Percentiles rank a stretch among this genome's conserved stretches.
These are phyloP conservation scores for Leishmania martiniquensis DNA, from an alignment of 208 protist genomes.

Conservation along the genomic window DNA sequence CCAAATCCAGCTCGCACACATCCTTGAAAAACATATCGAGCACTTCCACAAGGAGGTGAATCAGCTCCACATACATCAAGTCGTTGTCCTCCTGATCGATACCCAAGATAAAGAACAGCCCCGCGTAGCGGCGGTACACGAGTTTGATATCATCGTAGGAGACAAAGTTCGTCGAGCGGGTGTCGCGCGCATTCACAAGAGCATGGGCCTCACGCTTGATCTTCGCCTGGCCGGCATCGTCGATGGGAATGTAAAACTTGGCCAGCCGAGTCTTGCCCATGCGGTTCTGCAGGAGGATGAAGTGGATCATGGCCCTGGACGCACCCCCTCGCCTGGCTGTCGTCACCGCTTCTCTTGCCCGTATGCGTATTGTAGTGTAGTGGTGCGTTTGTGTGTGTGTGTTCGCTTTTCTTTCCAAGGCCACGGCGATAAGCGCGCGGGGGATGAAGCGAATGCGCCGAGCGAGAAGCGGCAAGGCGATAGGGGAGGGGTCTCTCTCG, in stretches of 20 bases:
- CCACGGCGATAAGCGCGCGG: not conserved
- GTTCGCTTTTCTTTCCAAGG: not conserved
- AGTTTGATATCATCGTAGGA: constrained; percentile 95
- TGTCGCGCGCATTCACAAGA: constrained; percentile 94
- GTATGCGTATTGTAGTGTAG: not conserved
- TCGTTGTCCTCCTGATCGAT: constrained; percentile 99
- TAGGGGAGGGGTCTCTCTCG: not conserved
- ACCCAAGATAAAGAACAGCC: constrained; percentile 99
- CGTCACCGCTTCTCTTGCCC: not conserved
- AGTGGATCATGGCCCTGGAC: constrained; percentile 94
- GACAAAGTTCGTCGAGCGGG: constrained; percentile 97
- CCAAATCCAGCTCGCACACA: constrained; percentile 99
- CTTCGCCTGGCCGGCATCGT: constrained; percentile 94
- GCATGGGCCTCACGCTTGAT: constrained; percentile 97
- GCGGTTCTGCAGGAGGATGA: constrained; percentile 98
- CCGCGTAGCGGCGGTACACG: constrained; percentile 98
- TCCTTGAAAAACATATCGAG: constrained; percentile 99
- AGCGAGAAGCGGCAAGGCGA: not conserved
- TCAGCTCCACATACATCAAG: constrained; percentile 97
- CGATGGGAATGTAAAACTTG: constrained; percentile 98
- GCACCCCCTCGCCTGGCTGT: not conserved
- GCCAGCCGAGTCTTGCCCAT: constrained; percentile 98
- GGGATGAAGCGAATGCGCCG: not conserved
- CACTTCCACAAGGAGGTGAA: constrained; percentile 98
- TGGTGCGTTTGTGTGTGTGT: not conserved